Conservation (phyloP, 208 protist species). For the Wallacemonas rigidus region DNA sequence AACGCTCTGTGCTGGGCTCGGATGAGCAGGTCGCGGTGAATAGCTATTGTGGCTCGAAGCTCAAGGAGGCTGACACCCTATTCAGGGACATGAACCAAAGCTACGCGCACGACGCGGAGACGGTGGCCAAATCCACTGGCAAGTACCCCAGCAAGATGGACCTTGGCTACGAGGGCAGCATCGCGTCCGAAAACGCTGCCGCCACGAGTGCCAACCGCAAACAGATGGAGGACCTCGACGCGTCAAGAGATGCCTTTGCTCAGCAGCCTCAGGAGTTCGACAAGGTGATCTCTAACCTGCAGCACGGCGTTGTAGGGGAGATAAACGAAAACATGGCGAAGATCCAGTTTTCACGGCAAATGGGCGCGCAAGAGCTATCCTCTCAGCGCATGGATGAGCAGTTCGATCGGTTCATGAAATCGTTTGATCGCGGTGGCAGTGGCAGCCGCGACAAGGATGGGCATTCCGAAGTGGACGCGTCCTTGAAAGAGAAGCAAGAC, state of each 20-base stretch:
- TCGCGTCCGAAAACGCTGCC: conserved; percentile 59
- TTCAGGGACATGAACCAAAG: conserved; percentile 71
- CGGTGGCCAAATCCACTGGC: conserved; percentile 46
- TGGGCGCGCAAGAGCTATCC: conserved; percentile 65
- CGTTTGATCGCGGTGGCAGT: conserved; percentile 44
- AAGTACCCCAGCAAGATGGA: conserved; percentile 74
- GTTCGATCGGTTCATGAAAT: conserved; percentile 87
- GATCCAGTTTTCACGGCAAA: conserved; percentile 75
- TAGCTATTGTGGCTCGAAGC: conserved; percentile 74
- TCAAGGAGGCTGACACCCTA: conserved; percentile 76
- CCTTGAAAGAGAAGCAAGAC: background rate
- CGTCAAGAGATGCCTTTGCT: conserved; percentile 31
- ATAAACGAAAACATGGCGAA: conserved; percentile 84
- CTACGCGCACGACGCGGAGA: conserved; percentile 75
- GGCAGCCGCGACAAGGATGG: background rate
- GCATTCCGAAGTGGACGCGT: no score
- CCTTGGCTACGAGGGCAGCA: conserved; percentile 86
- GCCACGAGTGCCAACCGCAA: conserved; percentile 35
- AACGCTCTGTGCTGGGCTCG: conserved; percentile 68
- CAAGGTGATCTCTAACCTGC: conserved; percentile 22
- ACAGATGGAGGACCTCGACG: conserved; percentile 62
- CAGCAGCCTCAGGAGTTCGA: conserved; percentile 28
- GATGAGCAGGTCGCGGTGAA: conserved; percentile 72
- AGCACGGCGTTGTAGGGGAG: conserved; percentile 39
- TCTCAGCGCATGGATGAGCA: conserved; percentile 85